Evolutionary conservation across 768 basidiomycete species (phyloP), one percentile per base, ranked within the genome.

Genomic region (Mycena albidolilacea): DNA sequence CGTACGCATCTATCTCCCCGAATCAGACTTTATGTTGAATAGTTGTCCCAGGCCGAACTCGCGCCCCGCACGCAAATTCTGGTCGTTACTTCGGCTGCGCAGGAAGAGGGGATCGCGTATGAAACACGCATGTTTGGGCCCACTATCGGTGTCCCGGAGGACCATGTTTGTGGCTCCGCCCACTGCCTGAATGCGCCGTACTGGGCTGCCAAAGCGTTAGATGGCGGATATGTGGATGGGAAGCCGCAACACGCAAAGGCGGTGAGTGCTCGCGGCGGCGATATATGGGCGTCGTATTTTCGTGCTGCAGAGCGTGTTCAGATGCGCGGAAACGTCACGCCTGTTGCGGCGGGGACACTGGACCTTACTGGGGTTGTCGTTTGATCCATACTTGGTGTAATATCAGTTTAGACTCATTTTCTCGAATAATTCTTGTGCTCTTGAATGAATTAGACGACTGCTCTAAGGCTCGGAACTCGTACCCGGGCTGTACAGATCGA

Each of bases 51-150:
- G 71, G 57, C 46, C 4, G 57, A 50, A 44, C 43, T 73, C 17
- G 54, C 37, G 0, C 61, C 66, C 7, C 71, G 71, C 12, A 69
- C 67, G 2, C 71, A 73, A 11, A 73, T 73, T 14, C 44, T 73
- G 8, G 71, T 73, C 5, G 71, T 73, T 15, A 64, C 71, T 1
- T 64, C 71, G 6, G 71, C 62, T 0, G 35, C 60, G 37, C 54
- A 30, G 38, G 12, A 8, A 64, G 14, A 15, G 3, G 72, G 67
- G 0, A 61, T 73, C 15, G 57, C 67, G n/a, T 73, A 73, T 41
- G 67, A 69, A 43, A 73, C 67, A 7, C 72, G 72, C 3, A 73
- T 73, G 72, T 73, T 73, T 50, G 72, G 57, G 3, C 72, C 72
- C 1, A 38, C 37, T 1, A 59, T 73, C 41, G 72, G 72, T 10